Conservation (phyloP, 768 basidiomycete genomes). For the Psilocybe cyanescens region DNA sequence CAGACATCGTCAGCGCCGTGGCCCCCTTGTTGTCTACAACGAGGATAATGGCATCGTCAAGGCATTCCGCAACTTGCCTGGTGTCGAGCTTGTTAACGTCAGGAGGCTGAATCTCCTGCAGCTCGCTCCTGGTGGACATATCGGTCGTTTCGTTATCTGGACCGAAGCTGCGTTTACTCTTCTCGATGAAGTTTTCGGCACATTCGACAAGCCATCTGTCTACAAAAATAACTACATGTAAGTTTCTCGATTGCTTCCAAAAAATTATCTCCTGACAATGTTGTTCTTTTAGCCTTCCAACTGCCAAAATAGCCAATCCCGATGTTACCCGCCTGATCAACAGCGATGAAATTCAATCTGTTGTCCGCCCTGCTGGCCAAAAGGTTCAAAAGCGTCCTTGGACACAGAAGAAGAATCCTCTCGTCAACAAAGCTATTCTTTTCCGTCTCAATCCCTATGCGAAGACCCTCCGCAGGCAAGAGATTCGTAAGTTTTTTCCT, state of each 20-base stretch:
- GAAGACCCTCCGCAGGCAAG: conserved; percentile 89
- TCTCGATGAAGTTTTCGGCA: conserved; percentile 95
- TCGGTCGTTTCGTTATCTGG: conserved; percentile 99
- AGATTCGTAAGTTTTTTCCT: conserved; percentile 69
- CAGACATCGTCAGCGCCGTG: conserved; percentile 95
- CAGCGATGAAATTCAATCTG: conserved; percentile 97
- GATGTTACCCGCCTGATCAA: conserved; percentile 98
- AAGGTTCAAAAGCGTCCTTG: conserved; percentile 91
- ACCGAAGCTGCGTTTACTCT: conserved; percentile 92
- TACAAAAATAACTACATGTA: conserved; percentile 92
- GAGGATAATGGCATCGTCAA: conserved; percentile 98
- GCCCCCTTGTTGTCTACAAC: conserved; percentile 95
- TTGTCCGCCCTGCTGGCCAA: conserved; percentile 87
- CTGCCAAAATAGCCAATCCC: conserved; percentile 95
- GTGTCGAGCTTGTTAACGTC: conserved; percentile 97
- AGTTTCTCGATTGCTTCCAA: conserved; percentile 21
- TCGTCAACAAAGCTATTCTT: conserved; percentile 90
- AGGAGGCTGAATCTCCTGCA: conserved; percentile 95
- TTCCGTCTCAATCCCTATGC: conserved; percentile 99
- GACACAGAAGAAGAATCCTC: conserved; percentile 99
- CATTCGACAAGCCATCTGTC: conserved; percentile 83
- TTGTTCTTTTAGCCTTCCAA: conserved; percentile 68
- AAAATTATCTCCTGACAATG: not conserved
- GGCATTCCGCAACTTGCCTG: conserved; percentile 98
- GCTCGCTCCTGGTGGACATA: conserved; percentile 98